Conservation (phyloP, 306 rosid genomes). For the Pachyrhizus erosus region DNA sequence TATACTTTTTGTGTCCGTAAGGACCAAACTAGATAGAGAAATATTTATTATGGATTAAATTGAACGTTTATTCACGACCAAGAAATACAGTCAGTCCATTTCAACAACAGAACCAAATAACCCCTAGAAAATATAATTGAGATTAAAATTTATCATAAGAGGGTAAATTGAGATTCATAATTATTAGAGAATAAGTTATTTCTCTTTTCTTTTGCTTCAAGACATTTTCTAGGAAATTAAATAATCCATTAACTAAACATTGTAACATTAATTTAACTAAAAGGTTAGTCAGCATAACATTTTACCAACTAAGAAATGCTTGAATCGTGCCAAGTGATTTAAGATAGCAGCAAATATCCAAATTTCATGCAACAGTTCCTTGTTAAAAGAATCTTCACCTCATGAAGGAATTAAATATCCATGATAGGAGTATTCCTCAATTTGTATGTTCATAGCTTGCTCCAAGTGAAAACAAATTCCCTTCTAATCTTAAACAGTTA, state of each 20-base stretch:
- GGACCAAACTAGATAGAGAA: background rate
- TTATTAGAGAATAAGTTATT: background rate
- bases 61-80: background rate
- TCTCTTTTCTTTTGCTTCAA: background rate
- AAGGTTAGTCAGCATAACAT: background rate
- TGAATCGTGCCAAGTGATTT: background rate
- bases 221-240: background rate
- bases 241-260: background rate
- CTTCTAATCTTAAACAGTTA: background rate
- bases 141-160: background rate
- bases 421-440: background rate
- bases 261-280: background rate
- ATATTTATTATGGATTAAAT: too few relatives aligned
- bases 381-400: background rate
- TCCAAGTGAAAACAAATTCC: background rate
- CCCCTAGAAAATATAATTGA: background rate
- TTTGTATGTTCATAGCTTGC: background rate
- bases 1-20: too few relatives aligned
- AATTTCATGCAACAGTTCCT: background rate
- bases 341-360: background rate
- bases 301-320: background rate
- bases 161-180: background rate
- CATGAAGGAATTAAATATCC: background rate
- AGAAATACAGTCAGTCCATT: background rate
- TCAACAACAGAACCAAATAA: background rate